These are phyloP conservation scores for Tolypocladium cylindrosporum DNA, from an alignment of 2,329 filamentous ascomycete genomes.

Conservation along the genomic window DNA sequence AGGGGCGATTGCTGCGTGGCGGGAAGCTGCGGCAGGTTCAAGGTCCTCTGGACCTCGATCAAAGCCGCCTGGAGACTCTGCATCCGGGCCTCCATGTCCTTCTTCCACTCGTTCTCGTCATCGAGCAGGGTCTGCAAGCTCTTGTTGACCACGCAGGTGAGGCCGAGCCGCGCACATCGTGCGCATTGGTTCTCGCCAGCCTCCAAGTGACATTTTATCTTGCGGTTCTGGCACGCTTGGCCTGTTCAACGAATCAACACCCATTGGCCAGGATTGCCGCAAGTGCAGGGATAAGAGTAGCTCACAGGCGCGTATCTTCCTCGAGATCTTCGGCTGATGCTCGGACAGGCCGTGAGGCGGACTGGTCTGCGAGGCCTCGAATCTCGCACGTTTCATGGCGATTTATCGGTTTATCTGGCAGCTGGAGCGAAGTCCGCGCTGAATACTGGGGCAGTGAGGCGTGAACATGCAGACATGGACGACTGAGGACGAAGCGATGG, in stretches of 20 bases:
- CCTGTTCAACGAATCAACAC: constrained; percentile 8
- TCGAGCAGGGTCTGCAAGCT: constrained; percentile 45
- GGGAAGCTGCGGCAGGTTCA: constrained; percentile 8
- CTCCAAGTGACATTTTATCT: constrained; percentile 43
- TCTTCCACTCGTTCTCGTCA: constrained; percentile 37
- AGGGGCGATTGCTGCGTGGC: not conserved
- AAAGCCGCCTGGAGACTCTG: constrained; percentile 15
- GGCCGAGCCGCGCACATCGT: constrained; percentile 36
- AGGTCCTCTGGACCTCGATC: constrained; percentile 13
- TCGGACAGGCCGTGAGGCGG: constrained; percentile 3
- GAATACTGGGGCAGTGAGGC: constrained; percentile 20
- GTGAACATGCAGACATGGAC: not conserved
- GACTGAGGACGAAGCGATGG: not conserved
- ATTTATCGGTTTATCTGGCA: not conserved
- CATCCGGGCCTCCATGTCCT: constrained; percentile 16
- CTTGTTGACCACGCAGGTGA: constrained; percentile 44
- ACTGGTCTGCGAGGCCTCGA: constrained; percentile 8
- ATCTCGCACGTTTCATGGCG: constrained; percentile 12
- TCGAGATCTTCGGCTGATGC: constrained; percentile 18
- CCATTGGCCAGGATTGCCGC: not conserved
- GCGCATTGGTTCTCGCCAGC: constrained; percentile 33
- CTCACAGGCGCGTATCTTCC: constrained; percentile 22
- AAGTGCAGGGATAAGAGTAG: not conserved
- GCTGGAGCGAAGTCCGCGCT: constrained; percentile 4
- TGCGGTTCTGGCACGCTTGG: constrained; percentile 40